These are phyloP conservation scores for Scutellaria minor DNA, from an alignment of 257 asterid genomes.

Conservation along the genomic window DNA sequence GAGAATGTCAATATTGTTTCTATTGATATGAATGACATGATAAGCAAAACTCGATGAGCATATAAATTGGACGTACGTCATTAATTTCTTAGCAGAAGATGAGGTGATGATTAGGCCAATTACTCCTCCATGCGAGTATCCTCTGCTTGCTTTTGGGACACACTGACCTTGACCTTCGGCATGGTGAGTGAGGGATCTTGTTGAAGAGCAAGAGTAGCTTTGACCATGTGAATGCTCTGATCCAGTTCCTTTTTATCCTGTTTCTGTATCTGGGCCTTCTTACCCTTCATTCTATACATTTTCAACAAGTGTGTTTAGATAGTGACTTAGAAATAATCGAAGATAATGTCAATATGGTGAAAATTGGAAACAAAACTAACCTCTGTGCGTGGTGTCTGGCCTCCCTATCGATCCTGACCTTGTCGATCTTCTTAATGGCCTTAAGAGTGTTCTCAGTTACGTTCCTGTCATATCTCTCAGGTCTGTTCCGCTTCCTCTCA, in stretches of 20 bases:
- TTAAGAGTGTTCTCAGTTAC: conserved; percentile 64
- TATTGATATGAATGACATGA: conserved; percentile 5
- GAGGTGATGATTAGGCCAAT: background rate
- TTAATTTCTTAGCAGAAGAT: background rate
- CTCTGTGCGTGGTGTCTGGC: conserved; percentile 59
- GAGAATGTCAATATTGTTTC: conserved; percentile 8
- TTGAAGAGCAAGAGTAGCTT: conserved; percentile 56
- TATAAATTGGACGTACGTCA: no score
- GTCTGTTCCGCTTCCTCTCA: conserved; percentile 89
- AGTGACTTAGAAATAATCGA: background rate
- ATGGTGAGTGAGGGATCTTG: conserved; percentile 55
- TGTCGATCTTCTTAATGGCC: conserved; percentile 81
- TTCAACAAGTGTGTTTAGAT: conserved; percentile 17
- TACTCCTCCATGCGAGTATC: conserved; percentile 53
- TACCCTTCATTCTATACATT: conserved; percentile 67
- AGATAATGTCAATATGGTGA: background rate
- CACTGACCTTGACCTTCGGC: conserved; percentile 52
- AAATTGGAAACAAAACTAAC: conserved; percentile 39
- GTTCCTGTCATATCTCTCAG: conserved; percentile 85
- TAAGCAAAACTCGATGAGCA: background rate
- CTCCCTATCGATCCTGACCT: conserved; percentile 77
- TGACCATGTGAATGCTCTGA: conserved; percentile 61
- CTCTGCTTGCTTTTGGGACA: conserved; percentile 22
- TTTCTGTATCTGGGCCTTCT: conserved; percentile 48
- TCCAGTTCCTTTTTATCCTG: conserved; percentile 59